Conservation (phyloP, 768 basidiomycete genomes). For the Calocybe indica region DNA sequence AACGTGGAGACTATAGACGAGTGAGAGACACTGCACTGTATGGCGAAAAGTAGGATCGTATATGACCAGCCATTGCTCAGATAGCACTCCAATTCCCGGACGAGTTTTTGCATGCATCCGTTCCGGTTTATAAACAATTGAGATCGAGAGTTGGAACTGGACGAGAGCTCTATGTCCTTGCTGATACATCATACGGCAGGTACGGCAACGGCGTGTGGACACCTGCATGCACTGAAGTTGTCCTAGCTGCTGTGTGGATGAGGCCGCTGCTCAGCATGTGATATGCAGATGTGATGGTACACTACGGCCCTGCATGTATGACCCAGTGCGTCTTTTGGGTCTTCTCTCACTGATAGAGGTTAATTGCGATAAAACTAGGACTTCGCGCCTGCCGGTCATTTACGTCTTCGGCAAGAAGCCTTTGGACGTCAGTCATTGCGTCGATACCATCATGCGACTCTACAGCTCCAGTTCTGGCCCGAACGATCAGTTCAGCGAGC, state of each 20-base stretch:
- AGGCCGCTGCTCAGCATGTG: slow-evolving; percentile 91
- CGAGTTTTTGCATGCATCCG: slow-evolving; percentile 81
- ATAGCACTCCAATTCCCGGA: slow-evolving; percentile 96
- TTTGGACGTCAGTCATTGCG: slow-evolving; percentile 52
- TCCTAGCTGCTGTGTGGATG: slow-evolving; percentile 90
- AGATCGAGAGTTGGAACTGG: slow-evolving; percentile 29
- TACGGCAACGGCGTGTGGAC: slow-evolving; percentile 25
- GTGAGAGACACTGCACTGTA: slow-evolving; percentile 32
- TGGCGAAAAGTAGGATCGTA: background rate
- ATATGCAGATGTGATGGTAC: slow-evolving; percentile 87
- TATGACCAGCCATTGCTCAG: slow-evolving; percentile 26
- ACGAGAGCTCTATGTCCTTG: slow-evolving; percentile 39
- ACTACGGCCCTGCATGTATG: slow-evolving; percentile 96
- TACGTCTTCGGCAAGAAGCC: slow-evolving; percentile 83
- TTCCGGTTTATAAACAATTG: slow-evolving; percentile 71
- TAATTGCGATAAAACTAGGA: slow-evolving; percentile 36
- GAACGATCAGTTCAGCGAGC: slow-evolving; percentile 7
- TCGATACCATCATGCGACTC: slow-evolving; percentile 30
- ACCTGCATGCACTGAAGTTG: slow-evolving; percentile 3
- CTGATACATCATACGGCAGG: slow-evolving; percentile 98
- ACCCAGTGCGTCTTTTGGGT: slow-evolving; percentile 57
- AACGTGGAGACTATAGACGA: slow-evolving; percentile 59
- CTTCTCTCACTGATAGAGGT: slow-evolving; percentile 1
- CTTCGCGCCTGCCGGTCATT: slow-evolving; percentile 81
- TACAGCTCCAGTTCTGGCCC: slow-evolving; percentile 14